Evolutionary conservation across 2,329 filamentous ascomycete species (phyloP).

Genomic region (Diaporthe australafricana): DNA sequence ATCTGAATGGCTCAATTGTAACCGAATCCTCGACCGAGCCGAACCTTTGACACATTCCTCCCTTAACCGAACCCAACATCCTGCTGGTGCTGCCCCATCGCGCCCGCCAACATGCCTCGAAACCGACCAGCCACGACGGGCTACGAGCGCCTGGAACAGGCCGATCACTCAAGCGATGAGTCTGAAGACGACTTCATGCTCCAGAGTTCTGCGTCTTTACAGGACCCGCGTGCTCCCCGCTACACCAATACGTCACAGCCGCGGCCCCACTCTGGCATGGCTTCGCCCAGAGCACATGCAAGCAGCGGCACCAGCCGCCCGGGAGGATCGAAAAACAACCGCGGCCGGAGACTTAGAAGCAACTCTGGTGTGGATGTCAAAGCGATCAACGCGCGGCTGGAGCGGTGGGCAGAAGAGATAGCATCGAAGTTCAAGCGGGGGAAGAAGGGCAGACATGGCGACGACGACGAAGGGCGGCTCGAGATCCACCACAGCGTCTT

Average conservation of each 20-base stretch:
- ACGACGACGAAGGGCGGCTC: conserved; percentile 83
- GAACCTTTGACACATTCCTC: neutral
- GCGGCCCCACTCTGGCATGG: conserved; percentile 69
- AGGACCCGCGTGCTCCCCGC: conserved; percentile 68
- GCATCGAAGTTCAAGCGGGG: conserved; percentile 94
- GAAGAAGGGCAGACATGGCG: conserved; percentile 67
- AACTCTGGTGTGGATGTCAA: conserved; percentile 97
- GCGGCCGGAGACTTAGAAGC: conserved; percentile 65
- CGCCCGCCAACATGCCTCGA: conserved; percentile 68
- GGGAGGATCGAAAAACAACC: conserved; percentile 51
- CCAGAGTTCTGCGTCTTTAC: conserved; percentile 66
- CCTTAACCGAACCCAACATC: neutral
- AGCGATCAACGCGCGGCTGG: conserved; percentile 94
- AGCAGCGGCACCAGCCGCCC: conserved; percentile 49
- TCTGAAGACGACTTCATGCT: conserved; percentile 74
- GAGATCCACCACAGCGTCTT: conserved; percentile 99
- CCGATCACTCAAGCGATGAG: conserved; percentile 79
- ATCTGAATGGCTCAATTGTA: neutral
- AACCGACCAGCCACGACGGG: conserved; percentile 79
- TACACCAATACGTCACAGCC: conserved; percentile 74
- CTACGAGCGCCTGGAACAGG: conserved; percentile 87
- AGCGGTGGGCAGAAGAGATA: conserved; percentile 98
- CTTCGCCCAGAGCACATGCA: conserved; percentile 60
- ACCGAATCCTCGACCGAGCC: neutral
- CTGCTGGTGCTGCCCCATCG: neutral